Base-by-base conservation (phyloP, 495 filamentous ascomycete genomes). In the Viridothelium virens region DNA sequence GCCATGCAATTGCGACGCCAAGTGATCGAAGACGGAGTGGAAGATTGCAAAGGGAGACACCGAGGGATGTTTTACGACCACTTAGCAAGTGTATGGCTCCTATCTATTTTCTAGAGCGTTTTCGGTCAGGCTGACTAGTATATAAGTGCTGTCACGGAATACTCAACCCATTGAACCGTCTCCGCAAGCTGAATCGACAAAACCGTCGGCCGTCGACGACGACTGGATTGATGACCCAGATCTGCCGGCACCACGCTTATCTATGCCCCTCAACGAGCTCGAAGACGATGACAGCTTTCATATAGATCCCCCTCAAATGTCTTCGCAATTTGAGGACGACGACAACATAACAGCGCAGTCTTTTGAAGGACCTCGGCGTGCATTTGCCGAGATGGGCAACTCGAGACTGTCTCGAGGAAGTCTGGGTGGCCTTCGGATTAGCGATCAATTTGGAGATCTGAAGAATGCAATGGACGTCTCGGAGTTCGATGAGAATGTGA, bases 1-100 rank as follows among this genome's bases (percentile, higher is more conserved):
- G 88, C 46, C 84, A 87, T n/a, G 88, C 86, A n/a, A 82, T 81
- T 41, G 76, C 86, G 66, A 92, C 90, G 0, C 89, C 90, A 36
- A 87, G 83, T 34, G 80, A 83, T 63, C 82, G 88, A 2, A 79
- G 90, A 63, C 82, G 82, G 65, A 91, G 88, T 69, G 79, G 84
- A 31, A 81, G 85, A 48, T 78, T 87, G 67, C 85, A 88, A 71
- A 83, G 89, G 56, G 89, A 92, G 74, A 91, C 90, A 5, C 89
- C 89, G 5, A 85, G 89, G 64, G 86, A 91, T 72, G 78, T 86
- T 31, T 73, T 93, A 38, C 81, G 85, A 37, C 84, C 85, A 63
- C 78, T 94, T 10, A 87, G 88, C 63, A 84, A 79, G 76, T 80
- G 53, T 59, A 59, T 36, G 31, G 7, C 1, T 36, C 36, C 31